A percentile compares a stretch with the other conserved stretches of the same genome.
Conservation (phyloP, 2,329 filamentous ascomycete genomes). For the Metarhizium humberi region DNA sequence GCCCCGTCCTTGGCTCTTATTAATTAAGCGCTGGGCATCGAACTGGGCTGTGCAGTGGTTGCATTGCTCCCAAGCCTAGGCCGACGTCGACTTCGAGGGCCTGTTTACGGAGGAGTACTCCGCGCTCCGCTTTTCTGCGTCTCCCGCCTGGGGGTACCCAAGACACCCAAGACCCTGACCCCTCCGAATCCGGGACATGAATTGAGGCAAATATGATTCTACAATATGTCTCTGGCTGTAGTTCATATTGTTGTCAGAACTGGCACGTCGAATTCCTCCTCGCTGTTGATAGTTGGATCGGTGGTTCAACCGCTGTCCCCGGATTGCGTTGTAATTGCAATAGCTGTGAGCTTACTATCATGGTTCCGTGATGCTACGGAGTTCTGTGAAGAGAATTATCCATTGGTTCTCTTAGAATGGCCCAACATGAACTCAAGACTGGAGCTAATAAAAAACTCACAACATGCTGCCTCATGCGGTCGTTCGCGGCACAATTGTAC, state of each 20-base stretch:
- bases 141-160: neutral
- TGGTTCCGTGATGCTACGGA: too few species aligned
- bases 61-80: neutral
- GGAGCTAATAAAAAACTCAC: too few species aligned
- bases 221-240: too few species aligned
- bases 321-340: too few species aligned
- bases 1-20: neutral
- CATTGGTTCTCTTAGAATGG: too few species aligned
- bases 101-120: neutral
- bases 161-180: neutral
- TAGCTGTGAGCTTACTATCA: too few species aligned
- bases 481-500: too few species aligned
- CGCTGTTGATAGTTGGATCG: neutral
- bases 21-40: neutral
- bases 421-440: too few species aligned
- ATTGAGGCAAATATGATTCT: too few species aligned
- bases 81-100: neutral
- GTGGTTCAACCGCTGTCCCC: too few species aligned
- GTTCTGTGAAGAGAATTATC: too few species aligned
- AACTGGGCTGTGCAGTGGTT: neutral
- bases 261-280: neutral
- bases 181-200: neutral
- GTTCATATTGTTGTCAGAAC: neutral
- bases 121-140: neutral
- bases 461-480: too few species aligned